phyloP scores from a whole-genome alignment of 2,329 filamentous ascomycete genomes.

The Microdochium nivale region DNA sequence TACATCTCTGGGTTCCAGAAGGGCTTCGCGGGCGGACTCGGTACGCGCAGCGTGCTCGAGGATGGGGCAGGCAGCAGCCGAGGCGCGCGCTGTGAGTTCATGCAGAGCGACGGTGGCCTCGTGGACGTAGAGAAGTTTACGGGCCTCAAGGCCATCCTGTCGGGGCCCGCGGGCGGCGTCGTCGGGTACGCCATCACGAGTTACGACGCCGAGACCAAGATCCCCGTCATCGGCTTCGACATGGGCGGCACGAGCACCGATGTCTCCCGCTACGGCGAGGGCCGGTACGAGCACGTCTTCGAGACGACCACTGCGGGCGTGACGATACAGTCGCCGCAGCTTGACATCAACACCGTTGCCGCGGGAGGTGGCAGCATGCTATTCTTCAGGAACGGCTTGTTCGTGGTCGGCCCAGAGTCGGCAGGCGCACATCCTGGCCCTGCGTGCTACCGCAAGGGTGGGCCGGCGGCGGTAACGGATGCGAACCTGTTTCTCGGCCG shows the following conservation, averaged over 20 bases:
- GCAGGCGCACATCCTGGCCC: conserved; percentile 85
- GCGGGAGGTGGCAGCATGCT: conserved; percentile 79
- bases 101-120: conserved; percentile 76
- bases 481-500: conserved; percentile 81
- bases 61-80: conserved; percentile 53
- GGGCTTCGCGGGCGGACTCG: conserved; percentile 74
- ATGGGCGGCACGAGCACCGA: conserved; percentile 89
- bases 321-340: conserved; percentile 82
- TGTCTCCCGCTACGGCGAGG: conserved; percentile 77
- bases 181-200: conserved; percentile 89
- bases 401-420: conserved; percentile 84
- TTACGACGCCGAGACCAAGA: conserved; percentile 74
- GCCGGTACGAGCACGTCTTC: conserved; percentile 86
- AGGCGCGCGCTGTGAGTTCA: conserved; percentile 83
- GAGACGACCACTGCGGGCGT: conserved; percentile 93
- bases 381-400: conserved; percentile 83
- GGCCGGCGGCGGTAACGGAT: conserved; percentile 86
- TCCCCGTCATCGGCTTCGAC: conserved; percentile 87
- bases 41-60: conserved; percentile 63
- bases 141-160: conserved; percentile 76
- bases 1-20: conserved; percentile 67
- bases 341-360: conserved; percentile 92
- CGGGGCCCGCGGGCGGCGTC: conserved; percentile 85
- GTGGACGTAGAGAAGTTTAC: conserved; percentile 75
- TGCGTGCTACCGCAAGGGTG: conserved; percentile 83